Percentiles rank a stretch among this genome's conserved stretches.
These are phyloP conservation scores for Arthrobotrys entomopaga DNA, from an alignment of 2,329 filamentous ascomycete species.

Conservation along the genomic window DNA sequence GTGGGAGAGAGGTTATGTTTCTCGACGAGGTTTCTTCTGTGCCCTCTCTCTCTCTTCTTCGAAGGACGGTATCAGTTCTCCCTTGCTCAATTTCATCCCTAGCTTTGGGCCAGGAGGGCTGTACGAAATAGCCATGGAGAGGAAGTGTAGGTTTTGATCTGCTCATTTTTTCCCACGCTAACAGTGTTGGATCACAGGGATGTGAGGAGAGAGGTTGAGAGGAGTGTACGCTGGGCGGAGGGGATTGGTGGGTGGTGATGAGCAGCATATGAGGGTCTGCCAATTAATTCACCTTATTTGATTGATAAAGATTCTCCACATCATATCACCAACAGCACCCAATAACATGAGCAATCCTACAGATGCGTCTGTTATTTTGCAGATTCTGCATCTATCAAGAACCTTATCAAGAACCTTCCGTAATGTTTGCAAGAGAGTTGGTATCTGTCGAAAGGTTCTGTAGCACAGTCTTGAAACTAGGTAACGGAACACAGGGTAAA, in stretches of 20 bases:
- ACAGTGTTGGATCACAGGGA: slow-evolving; percentile 28
- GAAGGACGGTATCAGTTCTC: slow-evolving; percentile 46
- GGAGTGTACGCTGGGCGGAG: slow-evolving; percentile 21
- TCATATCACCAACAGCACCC: neutral
- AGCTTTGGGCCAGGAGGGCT: slow-evolving; percentile 47
- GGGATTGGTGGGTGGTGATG: slow-evolving; percentile 1
- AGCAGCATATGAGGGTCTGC: neutral
- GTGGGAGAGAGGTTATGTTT: slow-evolving; percentile 30
- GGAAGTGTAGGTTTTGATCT: slow-evolving; percentile 54
- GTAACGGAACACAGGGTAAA: slow-evolving; percentile 24
- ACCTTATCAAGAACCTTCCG: too few relatives aligned
- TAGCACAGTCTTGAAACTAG: slow-evolving; percentile 54
- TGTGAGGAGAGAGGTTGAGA: slow-evolving; percentile 25
- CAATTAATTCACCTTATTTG: neutral
- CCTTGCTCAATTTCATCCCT: slow-evolving; percentile 55
- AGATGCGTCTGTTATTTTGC: slow-evolving; percentile 9
- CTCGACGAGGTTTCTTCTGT: slow-evolving; percentile 34
- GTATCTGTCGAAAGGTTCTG: slow-evolving; percentile 40
- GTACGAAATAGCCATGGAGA: slow-evolving; percentile 55
- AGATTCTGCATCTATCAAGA: neutral
- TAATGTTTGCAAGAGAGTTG: neutral
- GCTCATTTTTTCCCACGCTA: slow-evolving; percentile 34
- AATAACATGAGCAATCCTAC: slow-evolving; percentile 12
- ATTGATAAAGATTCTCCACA: too few relatives aligned
- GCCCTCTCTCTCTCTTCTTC: slow-evolving; percentile 28